These are phyloP conservation scores for Sicyos edulis DNA, from an alignment of 306 rosid genomes.

Conservation along the genomic window DNA sequence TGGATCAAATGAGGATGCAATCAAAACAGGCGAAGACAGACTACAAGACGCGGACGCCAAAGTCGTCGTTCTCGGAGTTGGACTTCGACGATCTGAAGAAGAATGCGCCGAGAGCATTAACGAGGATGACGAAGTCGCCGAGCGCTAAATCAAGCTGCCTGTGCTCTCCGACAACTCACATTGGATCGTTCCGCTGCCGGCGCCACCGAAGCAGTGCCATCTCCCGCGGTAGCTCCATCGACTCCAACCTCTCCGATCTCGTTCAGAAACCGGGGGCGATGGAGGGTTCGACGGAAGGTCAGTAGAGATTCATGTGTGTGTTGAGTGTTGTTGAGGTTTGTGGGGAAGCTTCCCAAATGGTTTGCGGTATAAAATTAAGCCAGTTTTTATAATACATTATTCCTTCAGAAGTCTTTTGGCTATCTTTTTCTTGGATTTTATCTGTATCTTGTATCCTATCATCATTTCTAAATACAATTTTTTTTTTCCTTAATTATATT, in stretches of 20 bases:
- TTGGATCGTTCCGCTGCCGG: slow-evolving; percentile 74
- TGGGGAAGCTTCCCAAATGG: slow-evolving; percentile 7
- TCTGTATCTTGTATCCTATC: no score
- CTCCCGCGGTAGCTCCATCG: slow-evolving; percentile 40
- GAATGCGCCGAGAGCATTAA: slow-evolving; percentile 34
- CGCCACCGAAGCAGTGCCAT: slow-evolving; percentile 37
- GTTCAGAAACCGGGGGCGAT: slow-evolving; percentile 22
- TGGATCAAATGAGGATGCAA: slow-evolving; percentile 10
- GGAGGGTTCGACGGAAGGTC: slow-evolving; percentile 25
- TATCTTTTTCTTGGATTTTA: no score
- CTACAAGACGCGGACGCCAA: slow-evolving; percentile 4
- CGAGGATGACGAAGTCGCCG: slow-evolving; percentile 26
- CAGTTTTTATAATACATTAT: no score
- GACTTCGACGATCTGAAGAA: slow-evolving; percentile 35
- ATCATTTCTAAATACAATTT: no score
- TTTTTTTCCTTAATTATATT: no score
- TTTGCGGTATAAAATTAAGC: no score
- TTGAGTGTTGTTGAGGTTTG: not conserved
- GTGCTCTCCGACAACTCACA: slow-evolving; percentile 83
- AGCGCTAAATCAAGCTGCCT: slow-evolving; percentile 46
- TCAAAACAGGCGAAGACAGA: slow-evolving; percentile 27
- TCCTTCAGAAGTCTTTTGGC: no score
- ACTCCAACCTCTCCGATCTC: slow-evolving; percentile 48
- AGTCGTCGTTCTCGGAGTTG: slow-evolving; percentile 25
- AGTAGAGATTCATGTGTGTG: not conserved